Percentiles rank a stretch among this genome's conserved stretches.
These are phyloP conservation scores for Ceriops zippeliana DNA, from an alignment of 345 rosid genomes.

Conservation along the genomic window DNA sequence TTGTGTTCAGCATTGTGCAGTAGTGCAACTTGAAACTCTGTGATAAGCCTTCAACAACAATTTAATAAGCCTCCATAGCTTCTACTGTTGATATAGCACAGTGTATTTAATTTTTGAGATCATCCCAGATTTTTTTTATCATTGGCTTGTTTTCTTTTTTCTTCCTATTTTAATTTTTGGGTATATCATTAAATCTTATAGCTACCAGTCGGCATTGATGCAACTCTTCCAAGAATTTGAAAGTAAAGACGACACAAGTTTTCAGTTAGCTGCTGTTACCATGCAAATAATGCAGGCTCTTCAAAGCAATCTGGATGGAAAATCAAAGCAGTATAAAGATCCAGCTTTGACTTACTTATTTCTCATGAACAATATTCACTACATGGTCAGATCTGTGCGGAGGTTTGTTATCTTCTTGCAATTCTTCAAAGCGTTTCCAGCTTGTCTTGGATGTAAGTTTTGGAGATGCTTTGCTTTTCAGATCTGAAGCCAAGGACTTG, in stretches of 20 bases:
- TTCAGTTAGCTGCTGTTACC: slow-evolving; percentile 82
- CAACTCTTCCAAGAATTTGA: slow-evolving; percentile 96
- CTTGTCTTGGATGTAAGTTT: slow-evolving; percentile 2
- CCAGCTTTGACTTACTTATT: slow-evolving; percentile 84
- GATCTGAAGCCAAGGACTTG: slow-evolving; percentile 98
- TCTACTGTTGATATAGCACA: too few species aligned
- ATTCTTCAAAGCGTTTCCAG: background rate
- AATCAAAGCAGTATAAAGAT: slow-evolving; percentile 93
- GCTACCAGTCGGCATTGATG: slow-evolving; percentile 87
- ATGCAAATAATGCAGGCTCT: slow-evolving; percentile 97
- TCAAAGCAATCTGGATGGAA: slow-evolving; percentile 90
- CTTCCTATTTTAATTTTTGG: background rate
- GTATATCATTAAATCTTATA: slow-evolving; percentile 21
- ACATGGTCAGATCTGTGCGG: slow-evolving; percentile 98
- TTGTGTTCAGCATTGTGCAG: background rate
- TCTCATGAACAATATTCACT: slow-evolving; percentile 95
- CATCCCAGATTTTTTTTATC: background rate
- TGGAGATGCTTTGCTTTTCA: slow-evolving; percentile 23
- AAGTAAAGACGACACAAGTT: slow-evolving; percentile 49
- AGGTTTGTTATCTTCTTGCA: slow-evolving; percentile 45
- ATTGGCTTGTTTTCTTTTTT: background rate
- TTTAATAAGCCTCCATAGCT: background rate
- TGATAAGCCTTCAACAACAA: background rate
- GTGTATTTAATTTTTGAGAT: background rate
- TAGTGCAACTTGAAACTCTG: background rate